Evolutionary conservation across 2,329 filamentous ascomycete species (phyloP).

Genomic region (Diplodia seriata): DNA sequence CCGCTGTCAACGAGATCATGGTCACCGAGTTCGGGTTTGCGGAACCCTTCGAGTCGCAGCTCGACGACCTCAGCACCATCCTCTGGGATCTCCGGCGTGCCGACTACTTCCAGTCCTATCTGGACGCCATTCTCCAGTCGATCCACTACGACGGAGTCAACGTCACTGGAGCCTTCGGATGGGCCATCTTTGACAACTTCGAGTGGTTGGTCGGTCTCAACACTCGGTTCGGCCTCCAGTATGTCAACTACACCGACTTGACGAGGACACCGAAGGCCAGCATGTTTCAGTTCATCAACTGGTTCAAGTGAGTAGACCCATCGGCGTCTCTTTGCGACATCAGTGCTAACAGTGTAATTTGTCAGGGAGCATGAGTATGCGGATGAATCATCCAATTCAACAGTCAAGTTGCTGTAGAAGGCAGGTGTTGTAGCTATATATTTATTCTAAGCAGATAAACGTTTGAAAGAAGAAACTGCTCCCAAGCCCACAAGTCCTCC

Average conservation of each 20-base stretch:
- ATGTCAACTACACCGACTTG: slow-evolving; percentile 52
- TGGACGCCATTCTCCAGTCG: slow-evolving; percentile 51
- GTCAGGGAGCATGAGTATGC: slow-evolving; percentile 5
- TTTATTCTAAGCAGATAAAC: no score
- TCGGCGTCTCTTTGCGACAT: not conserved
- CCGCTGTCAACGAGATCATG: slow-evolving; percentile 50
- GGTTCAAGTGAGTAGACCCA: slow-evolving; percentile 44
- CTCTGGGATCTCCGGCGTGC: slow-evolving; percentile 51
- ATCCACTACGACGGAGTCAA: slow-evolving; percentile 51
- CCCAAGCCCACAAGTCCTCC: no score
- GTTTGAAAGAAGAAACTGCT: no score
- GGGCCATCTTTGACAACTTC: slow-evolving; percentile 53
- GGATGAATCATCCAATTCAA: slow-evolving; percentile 1
- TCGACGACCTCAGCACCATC: slow-evolving; percentile 41
- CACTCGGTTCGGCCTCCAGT: slow-evolving; percentile 52
- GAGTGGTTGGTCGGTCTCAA: slow-evolving; percentile 50
- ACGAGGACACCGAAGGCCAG: slow-evolving; percentile 53
- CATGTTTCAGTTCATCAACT: slow-evolving; percentile 53
- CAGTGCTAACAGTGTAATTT: not conserved
- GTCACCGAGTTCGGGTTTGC: slow-evolving; percentile 53
- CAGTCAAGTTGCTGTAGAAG: slow-evolving; percentile 15
- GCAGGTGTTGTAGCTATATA: not conserved
- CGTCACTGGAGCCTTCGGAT: slow-evolving; percentile 52
- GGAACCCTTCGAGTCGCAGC: slow-evolving; percentile 50
- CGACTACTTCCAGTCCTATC: slow-evolving; percentile 52